Evolutionary conservation across 2,329 filamentous ascomycete species (phyloP).

Genomic region (Endocalyx cinctus): DNA sequence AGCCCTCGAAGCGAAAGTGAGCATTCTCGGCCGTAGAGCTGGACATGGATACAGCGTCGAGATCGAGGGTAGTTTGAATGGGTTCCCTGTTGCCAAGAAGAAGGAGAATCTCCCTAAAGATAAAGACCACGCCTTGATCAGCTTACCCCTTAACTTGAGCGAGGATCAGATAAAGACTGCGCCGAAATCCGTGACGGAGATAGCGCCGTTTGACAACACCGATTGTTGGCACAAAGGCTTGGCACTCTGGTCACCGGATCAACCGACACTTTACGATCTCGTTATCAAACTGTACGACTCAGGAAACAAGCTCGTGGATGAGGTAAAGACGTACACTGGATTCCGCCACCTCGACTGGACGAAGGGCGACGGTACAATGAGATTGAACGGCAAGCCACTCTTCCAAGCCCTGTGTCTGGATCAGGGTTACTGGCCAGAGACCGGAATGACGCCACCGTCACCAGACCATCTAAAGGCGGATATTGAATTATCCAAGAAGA

Average conservation of each 20-base stretch:
- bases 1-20: constrained; percentile 44
- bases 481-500: constrained; percentile 51
- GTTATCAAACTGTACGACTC: constrained; percentile 46
- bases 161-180: constrained; percentile 35
- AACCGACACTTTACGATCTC: constrained; percentile 53
- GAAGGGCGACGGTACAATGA: constrained; percentile 52
- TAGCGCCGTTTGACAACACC: constrained; percentile 31
- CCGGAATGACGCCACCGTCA: constrained; percentile 54
- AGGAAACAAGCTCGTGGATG: constrained; percentile 42
- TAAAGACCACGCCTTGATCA: constrained; percentile 41
- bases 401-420: constrained; percentile 59
- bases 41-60: constrained; percentile 45
- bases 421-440: constrained; percentile 60
- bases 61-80: constrained; percentile 48
- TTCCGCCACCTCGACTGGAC: constrained; percentile 59
- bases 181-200: constrained; percentile 28
- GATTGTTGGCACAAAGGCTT: constrained; percentile 47
- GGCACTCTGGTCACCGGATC: constrained; percentile 59
- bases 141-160: constrained; percentile 44
- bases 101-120: constrained; percentile 43
- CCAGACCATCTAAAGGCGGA: constrained; percentile 42
- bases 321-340: constrained; percentile 55
- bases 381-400: constrained; percentile 53
- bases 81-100: constrained; percentile 40
- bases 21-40: constrained; percentile 43